Evolutionary conservation across 2,329 filamentous ascomycete species (phyloP).

Genomic region (Epichloe gansuensis): DNA sequence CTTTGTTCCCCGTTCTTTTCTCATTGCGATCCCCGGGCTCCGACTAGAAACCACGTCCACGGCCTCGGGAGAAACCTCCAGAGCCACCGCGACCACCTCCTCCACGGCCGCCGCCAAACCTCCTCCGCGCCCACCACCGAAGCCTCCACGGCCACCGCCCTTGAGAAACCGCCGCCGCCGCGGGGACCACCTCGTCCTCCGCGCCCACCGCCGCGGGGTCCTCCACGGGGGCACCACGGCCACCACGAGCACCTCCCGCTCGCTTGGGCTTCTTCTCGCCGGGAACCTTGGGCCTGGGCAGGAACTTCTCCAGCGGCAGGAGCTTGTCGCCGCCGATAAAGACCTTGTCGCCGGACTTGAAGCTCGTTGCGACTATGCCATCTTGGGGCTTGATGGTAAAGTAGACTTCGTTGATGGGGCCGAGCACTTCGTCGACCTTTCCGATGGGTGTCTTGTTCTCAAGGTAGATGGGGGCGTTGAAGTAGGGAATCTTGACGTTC

Average conservation of each 20-base stretch:
- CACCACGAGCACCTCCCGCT: slow-evolving; percentile 37
- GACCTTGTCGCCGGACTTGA: slow-evolving; percentile 96
- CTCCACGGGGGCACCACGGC: slow-evolving; percentile 12
- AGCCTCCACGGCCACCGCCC: slow-evolving; percentile 21
- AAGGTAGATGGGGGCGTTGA: slow-evolving; percentile 97
- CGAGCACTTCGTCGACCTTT: slow-evolving; percentile 96
- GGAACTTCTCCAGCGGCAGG: slow-evolving; percentile 86
- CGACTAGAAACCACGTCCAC: slow-evolving; percentile 22
- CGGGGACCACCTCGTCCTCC: slow-evolving; percentile 8
- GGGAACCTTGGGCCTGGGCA: slow-evolving; percentile 78
- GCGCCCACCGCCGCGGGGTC: slow-evolving; percentile 9
- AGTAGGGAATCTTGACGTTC: slow-evolving; percentile 94
- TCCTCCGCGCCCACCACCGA: slow-evolving; percentile 9
- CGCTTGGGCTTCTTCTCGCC: slow-evolving; percentile 53
- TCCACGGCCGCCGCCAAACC: slow-evolving; percentile 12
- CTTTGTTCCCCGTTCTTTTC: neutral
- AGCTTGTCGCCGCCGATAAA: slow-evolving; percentile 93
- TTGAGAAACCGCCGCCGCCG: slow-evolving; percentile 22
- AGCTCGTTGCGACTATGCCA: slow-evolving; percentile 86
- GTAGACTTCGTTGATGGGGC: slow-evolving; percentile 93
- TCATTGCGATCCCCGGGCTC: slow-evolving; percentile 13
- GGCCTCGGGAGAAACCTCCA: slow-evolving; percentile 31
- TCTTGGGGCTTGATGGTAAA: slow-evolving; percentile 98
- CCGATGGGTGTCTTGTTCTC: slow-evolving; percentile 97
- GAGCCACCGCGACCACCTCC: slow-evolving; percentile 8